phyloP scores from a whole-genome alignment of 2,329 filamentous ascomycete species.

The Arthrobotrys sinensis region DNA sequence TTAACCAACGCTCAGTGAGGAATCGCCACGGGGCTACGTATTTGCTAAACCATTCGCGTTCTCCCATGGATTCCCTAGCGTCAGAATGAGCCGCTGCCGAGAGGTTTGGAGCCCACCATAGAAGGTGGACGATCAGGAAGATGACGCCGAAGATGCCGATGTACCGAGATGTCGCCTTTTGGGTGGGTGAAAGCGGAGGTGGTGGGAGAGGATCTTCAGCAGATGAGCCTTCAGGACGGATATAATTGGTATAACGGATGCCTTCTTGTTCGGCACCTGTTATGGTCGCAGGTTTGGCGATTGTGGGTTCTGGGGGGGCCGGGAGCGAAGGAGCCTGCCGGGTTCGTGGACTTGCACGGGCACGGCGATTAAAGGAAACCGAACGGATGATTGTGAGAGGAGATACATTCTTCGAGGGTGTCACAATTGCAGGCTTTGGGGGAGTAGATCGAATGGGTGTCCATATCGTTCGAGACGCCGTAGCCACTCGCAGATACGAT shows the following conservation, averaged over 20 bases:
- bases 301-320: constrained; percentile 41
- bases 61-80: neutral
- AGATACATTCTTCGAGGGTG: neutral
- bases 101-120: constrained; percentile 33
- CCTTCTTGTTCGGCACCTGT: constrained; percentile 50
- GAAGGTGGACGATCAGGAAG: constrained; percentile 32
- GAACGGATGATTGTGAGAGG: constrained; percentile 33
- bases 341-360: constrained; percentile 29
- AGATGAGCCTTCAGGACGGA: constrained; percentile 26
- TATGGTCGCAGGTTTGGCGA: constrained; percentile 49
- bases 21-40: constrained; percentile 40
- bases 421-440: neutral
- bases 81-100: constrained; percentile 1
- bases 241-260: constrained; percentile 52
- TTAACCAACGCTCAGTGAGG: constrained; percentile 36
- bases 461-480: constrained; percentile 37
- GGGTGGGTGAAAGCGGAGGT: constrained; percentile 15
- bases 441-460: neutral
- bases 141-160: constrained; percentile 38
- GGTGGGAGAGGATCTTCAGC: constrained; percentile 5
- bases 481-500: constrained; percentile 6
- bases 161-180: constrained; percentile 45
- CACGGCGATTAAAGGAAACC: constrained; percentile 39
- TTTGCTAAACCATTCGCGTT: constrained; percentile 24
- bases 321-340: constrained; percentile 43